Base-by-base conservation (phyloP, 164 flowering plant genomes). In the Santalum album region DNA sequence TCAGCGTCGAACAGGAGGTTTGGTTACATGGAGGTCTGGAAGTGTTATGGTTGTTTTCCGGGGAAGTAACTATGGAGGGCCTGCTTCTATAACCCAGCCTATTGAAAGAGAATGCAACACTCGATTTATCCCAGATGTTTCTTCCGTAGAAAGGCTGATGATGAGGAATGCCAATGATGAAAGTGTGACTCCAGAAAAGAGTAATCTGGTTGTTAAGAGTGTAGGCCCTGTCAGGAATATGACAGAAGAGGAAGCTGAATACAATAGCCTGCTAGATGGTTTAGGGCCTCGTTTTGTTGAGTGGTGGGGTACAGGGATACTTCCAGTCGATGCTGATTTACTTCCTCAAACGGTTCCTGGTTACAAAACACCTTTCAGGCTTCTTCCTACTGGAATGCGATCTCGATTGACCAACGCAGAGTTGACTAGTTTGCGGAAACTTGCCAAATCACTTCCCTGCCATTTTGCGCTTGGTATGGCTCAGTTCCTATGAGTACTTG, bases 231-330 rank as follows among this genome's bases (percentile, higher is more conserved):
- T 14, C 45, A 65, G 73, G 57, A 78, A 49, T 64, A 66, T 80
- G 80, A 78, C 90, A 14, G 81, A 65, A 67, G 99, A 87, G 68
- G 95, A 90, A 73, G 60, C 64, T 39, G 96, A 87, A 58, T 87
- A 62, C 66, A 81, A 84, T 67, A 70, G 70, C 24, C 63, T 90
- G 47, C 71, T 94, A 32, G 96, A 90, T 74, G 90, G 79, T 38
- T 68, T 90, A 62, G 99, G 99, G 61, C 96, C 99, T 64, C 92
- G 99, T 23, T 94, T 87, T 76, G 75, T 72, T 50, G 97, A 94
- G 56, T 94, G 97, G 97, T 94, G 99, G 99, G 97, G 97, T 35
- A 90, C 89, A 27, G 99, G 97, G 47, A 48, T 87, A 29, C 82
- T 90, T 67, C 97, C 99, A 17, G 86, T 94, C 18, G 95, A 94